Base-by-base conservation (phyloP, 2,329 filamentous ascomycete genomes). In the Cytospora paraplurivora region DNA sequence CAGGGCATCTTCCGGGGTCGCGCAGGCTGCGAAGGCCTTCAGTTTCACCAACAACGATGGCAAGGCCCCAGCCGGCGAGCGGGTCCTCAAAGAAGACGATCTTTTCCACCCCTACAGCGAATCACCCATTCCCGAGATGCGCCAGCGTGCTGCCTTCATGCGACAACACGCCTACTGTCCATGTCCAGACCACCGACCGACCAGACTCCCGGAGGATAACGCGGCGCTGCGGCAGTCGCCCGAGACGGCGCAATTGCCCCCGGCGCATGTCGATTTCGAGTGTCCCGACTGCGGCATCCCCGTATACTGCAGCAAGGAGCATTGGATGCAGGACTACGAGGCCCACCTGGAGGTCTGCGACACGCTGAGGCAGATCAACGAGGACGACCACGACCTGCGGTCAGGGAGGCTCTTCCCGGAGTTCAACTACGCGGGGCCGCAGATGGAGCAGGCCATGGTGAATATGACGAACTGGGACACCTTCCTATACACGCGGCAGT, bases 381-480 rank as follows among this genome's bases (percentile, higher is more conserved):
- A 99, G 78, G 95, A 99, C 73, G 95, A 99, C 70, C 96, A 99
- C 73, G 95, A 99, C 75, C 78, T 99, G 69, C 84, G 90, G 57
- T 97, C 92, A 19, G 95, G 95, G 4, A 86, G 95, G 34, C 90
- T 92, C 76, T 99, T 99, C 76, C 89, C 91, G 15, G 96, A 99
- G 76, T 98, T 96, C 72, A 88, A 93, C 66, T 96, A 97, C 73
- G 93, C 95, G 0, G 91, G 90, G 15, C 83, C 88, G 61, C 93
- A 97, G 78, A 88, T 97, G 74, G 93, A 97, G 68, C 94, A 97
- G 75, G 91, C 93, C 38, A 83, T 95, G 68, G 87, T 97, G 69
- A 99, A 99, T 77, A 93, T 99, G 90, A 96, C 90, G 51, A 99
- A 96, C 76, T 99, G 95, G 95, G 95, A 99, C 76, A 98, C 95